phyloP scores from a whole-genome alignment of 371 early-diverging fungal genomes.

The Mucor irregularis region DNA sequence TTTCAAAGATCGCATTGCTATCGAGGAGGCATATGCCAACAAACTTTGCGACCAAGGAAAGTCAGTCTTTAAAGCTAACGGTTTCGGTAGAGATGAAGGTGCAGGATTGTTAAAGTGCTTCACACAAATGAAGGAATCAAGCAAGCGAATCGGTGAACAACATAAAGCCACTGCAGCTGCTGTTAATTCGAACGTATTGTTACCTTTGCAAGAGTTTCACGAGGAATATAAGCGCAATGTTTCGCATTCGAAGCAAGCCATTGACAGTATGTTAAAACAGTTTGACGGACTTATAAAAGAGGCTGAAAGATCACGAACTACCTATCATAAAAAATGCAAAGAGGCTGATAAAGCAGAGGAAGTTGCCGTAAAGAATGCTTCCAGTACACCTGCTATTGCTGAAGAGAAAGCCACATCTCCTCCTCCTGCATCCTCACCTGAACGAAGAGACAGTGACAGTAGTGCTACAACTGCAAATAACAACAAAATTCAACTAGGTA shows the following conservation, averaged over 20 bases:
- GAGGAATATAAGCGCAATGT: slow-evolving; percentile 60
- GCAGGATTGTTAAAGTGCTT: slow-evolving; percentile 69
- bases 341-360: slow-evolving; percentile 56
- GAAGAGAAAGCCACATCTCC: neutral
- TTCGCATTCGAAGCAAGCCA: slow-evolving; percentile 58
- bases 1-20: slow-evolving; percentile 66
- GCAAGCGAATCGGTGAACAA: slow-evolving; percentile 55
- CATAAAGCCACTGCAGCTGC: slow-evolving; percentile 58
- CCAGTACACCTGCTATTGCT: neutral
- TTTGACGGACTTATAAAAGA: slow-evolving; percentile 56
- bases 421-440: neutral
- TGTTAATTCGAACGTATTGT: slow-evolving; percentile 58
- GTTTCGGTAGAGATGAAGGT: slow-evolving; percentile 76
- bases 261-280: slow-evolving; percentile 58
- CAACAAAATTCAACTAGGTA: slow-evolving; percentile 29
- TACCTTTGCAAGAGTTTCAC: slow-evolving; percentile 61
- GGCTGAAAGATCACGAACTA: slow-evolving; percentile 44
- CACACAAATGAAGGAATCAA: slow-evolving; percentile 61
- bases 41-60: slow-evolving; percentile 58
- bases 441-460: neutral
- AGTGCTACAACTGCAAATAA: slow-evolving; percentile 3
- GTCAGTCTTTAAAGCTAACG: slow-evolving; percentile 33
- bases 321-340: slow-evolving; percentile 52
- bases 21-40: slow-evolving; percentile 63
- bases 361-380: slow-evolving; percentile 14